These are phyloP conservation scores for Coniella lustricola DNA, from an alignment of 2,329 filamentous ascomycete genomes.

Conservation along the genomic window DNA sequence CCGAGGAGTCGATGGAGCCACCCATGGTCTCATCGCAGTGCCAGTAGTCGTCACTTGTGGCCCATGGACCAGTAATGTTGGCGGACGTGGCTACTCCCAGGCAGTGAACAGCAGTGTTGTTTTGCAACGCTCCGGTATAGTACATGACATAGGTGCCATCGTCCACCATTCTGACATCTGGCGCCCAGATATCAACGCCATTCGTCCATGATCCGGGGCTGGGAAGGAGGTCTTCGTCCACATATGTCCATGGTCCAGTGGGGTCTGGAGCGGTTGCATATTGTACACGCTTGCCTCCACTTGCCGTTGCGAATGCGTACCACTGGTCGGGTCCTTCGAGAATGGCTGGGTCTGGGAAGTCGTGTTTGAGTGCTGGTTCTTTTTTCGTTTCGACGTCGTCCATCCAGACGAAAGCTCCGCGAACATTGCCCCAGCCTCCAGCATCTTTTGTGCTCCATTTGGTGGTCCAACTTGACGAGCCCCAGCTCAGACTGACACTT, in stretches of 20 bases:
- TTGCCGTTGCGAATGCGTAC: constrained; percentile 53
- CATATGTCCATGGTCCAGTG: constrained; percentile 37
- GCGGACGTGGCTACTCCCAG: constrained; percentile 48
- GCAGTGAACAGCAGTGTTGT: constrained; percentile 41
- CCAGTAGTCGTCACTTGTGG: constrained; percentile 38
- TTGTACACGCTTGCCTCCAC: constrained; percentile 44
- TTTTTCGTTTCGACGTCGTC: constrained; percentile 1
- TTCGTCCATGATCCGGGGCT: constrained; percentile 45
- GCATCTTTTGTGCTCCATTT: too few relatives aligned
- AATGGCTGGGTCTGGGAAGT: constrained; percentile 51
- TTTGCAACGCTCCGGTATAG: constrained; percentile 43
- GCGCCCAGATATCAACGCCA: constrained; percentile 51
- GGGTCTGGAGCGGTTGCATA: constrained; percentile 44
- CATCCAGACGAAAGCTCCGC: constrained; percentile 1
- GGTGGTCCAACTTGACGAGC: too few relatives aligned
- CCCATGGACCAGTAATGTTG: constrained; percentile 44
- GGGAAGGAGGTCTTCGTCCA: constrained; percentile 49
- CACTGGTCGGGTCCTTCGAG: constrained; percentile 41
- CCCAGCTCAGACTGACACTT: background rate
- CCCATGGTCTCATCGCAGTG: constrained; percentile 46
- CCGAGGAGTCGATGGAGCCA: constrained; percentile 57
- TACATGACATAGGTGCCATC: constrained; percentile 53
- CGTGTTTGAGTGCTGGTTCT: constrained; percentile 16
- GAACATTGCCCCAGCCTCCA: background rate
- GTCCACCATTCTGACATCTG: constrained; percentile 46